Base-by-base conservation (phyloP, 208 protist genomes). In the Trypanosoma mega region DNA sequence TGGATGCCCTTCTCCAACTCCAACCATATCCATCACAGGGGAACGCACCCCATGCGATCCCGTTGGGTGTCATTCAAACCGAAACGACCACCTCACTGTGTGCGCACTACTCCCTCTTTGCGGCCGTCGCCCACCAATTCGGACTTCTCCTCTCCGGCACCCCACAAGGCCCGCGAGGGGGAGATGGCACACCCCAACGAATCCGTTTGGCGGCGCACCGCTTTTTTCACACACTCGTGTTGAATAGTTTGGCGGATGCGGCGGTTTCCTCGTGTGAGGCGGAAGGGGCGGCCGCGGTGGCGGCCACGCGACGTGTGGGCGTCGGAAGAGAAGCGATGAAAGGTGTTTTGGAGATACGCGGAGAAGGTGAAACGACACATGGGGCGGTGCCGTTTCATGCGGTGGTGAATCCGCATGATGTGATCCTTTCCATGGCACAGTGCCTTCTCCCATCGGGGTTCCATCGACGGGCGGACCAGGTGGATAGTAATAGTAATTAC, bases 81-180 rank as follows among this genome's bases (percentile, higher is more conserved):
- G 53, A 60, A n/a, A 5, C 45, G 5, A 57, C 68, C 12, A 43
- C 29, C n/a, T 39, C 62, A 29, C 23, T 26, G n/a, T 20, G 9
- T 36, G 31, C 51, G n/a, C 81, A 69, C 36, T 89, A 87, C 56
- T 93, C 87, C 9, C 61, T 82, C 11, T 82, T 74, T 63, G 78
- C 87, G 8, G 82, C 87, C 7, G 82, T 92, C n/a, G 83, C 83
- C 0, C 71, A 93, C 51, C 87, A 93, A 27, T 80, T 90, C 47
- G 65, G 48, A 9, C 34, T 87, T 16, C 29, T 61, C 3, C 60
- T 92, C 41, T 65, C 63, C n/a, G 58, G 65, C 21, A 73, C 31
- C 44, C 34, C 69, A 58, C 26, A 74, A 31, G 60, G 44, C 21
- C 20, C 67, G 63, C 47, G 70, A 48, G 21, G 64, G 46, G 49